Conservation (phyloP, 805 yeast genomes). For the Hanseniaspora nectarophila region DNA sequence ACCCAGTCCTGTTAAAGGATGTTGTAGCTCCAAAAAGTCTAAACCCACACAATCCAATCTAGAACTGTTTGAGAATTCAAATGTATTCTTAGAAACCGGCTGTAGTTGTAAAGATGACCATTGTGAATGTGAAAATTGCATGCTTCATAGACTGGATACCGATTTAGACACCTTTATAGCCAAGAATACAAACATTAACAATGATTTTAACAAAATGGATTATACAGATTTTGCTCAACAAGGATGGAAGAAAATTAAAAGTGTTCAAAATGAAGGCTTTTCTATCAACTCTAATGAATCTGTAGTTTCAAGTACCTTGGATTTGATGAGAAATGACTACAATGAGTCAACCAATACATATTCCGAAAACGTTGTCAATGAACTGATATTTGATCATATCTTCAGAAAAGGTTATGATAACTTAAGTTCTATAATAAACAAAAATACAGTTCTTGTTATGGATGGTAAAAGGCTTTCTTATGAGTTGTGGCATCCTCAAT, state of each 20-base stretch:
- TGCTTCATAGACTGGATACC: constrained; percentile 28
- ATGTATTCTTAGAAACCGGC: constrained; percentile 25
- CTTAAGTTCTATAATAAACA: background rate
- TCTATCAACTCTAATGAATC: background rate
- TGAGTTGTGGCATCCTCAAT: constrained; percentile 8
- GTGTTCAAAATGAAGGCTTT: background rate
- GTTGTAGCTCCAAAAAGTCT: constrained; percentile 21
- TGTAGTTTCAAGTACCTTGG: background rate
- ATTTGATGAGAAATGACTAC: background rate
- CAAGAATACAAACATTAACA: background rate
- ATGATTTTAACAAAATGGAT: background rate
- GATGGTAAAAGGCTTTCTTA: background rate
- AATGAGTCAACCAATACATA: background rate
- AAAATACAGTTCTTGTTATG: background rate
- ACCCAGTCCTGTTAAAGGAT: constrained; percentile 22
- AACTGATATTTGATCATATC: constrained; percentile 2
- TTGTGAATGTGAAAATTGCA: constrained; percentile 27
- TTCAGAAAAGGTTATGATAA: constrained; percentile 1
- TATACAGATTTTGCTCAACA: background rate
- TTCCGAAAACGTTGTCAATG: background rate
- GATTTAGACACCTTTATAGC: constrained; percentile 25
- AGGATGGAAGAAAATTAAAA: background rate
- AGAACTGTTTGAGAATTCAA: constrained; percentile 27
- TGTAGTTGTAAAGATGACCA: constrained; percentile 25
- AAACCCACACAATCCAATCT: constrained; percentile 22